phyloP scores from a whole-genome alignment of 140 eudicot species.

The Senecio squalidus region DNA sequence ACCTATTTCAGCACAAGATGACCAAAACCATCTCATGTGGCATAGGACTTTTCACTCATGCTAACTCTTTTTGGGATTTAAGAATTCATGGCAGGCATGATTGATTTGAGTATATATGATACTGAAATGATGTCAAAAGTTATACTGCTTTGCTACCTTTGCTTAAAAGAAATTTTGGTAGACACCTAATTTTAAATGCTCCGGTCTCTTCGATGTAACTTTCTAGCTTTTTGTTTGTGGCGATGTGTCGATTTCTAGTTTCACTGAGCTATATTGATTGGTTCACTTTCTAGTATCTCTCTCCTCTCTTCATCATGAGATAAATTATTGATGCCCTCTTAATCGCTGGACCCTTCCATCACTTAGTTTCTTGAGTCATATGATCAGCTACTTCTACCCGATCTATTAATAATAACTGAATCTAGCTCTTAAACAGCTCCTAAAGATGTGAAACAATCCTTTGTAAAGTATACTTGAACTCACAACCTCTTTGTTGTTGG shows the following conservation, averaged over 20 bases:
- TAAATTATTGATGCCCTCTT: conserved; percentile 8
- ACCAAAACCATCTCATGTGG: conserved; percentile 1
- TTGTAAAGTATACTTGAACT: too few species aligned
- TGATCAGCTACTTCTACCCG: not conserved
- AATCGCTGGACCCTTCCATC: not conserved
- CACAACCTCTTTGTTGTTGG: too few species aligned
- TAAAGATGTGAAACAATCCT: not conserved
- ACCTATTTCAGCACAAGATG: conserved; percentile 3
- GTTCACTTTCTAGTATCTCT: conserved; percentile 10
- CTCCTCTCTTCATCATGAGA: conserved; percentile 4
- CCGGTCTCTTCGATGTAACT: conserved; percentile 26
- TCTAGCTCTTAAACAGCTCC: not conserved
- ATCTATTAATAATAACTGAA: not conserved
- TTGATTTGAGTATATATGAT: conserved; percentile 13
- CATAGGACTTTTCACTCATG: conserved; percentile 2
- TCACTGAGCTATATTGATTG: conserved; percentile 17
- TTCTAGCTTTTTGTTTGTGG: conserved; percentile 27
- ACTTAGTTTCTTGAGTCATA: not conserved
- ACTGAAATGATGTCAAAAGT: conserved; percentile 25
- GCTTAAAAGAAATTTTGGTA: conserved; percentile 27
- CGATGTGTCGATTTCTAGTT: conserved; percentile 23
- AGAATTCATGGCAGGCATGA: conserved; percentile 29
- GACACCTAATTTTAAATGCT: conserved; percentile 29
- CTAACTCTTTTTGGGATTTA: conserved; percentile 16
- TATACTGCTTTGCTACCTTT: conserved; percentile 16